These are phyloP conservation scores for Trichosanthes cucumerina DNA, from an alignment of 306 rosid genomes.

Conservation along the genomic window DNA sequence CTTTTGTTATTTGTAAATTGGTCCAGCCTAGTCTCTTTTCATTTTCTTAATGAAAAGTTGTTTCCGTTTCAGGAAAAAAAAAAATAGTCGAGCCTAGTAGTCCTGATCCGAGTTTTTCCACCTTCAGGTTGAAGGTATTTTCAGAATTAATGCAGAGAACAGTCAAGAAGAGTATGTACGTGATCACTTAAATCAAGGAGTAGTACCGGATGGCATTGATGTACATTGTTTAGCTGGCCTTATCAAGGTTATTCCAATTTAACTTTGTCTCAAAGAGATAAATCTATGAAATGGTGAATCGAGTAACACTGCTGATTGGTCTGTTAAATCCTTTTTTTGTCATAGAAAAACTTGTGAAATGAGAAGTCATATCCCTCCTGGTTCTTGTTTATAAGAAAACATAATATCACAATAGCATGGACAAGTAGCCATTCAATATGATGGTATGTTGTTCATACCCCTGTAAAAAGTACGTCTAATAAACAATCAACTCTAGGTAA, in stretches of 20 bases:
- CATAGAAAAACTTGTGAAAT: background rate
- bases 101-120: constrained; percentile 15
- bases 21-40: background rate
- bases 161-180: constrained; percentile 78
- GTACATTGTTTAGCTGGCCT: constrained; percentile 83
- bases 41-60: no score
- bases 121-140: constrained; percentile 78
- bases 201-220: constrained; percentile 68
- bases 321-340: background rate
- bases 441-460: background rate
- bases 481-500: background rate
- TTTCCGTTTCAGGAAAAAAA: no score
- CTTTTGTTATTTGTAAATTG: background rate
- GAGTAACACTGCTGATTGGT: background rate
- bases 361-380: background rate
- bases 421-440: background rate
- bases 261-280: background rate
- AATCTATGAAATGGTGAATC: background rate
- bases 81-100: no score
- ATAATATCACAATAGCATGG: background rate
- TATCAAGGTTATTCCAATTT: constrained; percentile 47
- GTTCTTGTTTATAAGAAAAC: background rate
- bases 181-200: constrained; percentile 65
- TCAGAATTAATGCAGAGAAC: constrained; percentile 74
- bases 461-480: background rate